Base-by-base conservation (phyloP, 108 stramenopile genomes). In the Seminavis robusta region DNA sequence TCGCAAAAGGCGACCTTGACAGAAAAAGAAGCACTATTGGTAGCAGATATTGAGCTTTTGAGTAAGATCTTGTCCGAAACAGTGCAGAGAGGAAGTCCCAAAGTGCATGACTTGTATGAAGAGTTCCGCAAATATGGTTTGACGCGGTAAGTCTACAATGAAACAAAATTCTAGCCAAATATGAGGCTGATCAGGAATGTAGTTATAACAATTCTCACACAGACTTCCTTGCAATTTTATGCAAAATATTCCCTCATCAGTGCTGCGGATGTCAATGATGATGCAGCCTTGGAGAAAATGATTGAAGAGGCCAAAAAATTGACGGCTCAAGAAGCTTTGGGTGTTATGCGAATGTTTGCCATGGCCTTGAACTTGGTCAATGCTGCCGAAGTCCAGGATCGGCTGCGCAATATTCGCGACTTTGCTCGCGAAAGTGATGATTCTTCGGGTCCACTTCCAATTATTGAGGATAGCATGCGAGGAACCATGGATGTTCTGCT, bases 311-410 rank as follows among this genome's bases (percentile, higher is more conserved):
- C 79, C 38, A 33, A 54, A 33, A 69, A 73, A 15, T 69, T 91
- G 23, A 33, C 65, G 10, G 79, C 85, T 1, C 32, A 48, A 4
- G 80, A 91, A 33, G 77, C 79, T 26, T 55, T 89, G 52, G 85
- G 80, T n/a, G 79, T 93, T 2, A 74, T 73, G 65, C 76, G 88
- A 29, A 71, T 64, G 30, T 80, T 93, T 54, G 65, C 71, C 20
- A 76, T 86, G 34, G 81, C 86, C 20, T 66, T 93, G 28, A 81
- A 83, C 44, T 52, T 93, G 23, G 85, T 93, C 25, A 93, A 89
- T 69, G 67, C 85, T 6, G 85, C 92, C 28, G 92, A 93, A 62
- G 83, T 84, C n/a, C 83, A 89, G 58, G 88, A 93, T 61, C 72
- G 87, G 23, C 68, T 86, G 43, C 79, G 92, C 25, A 44, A 67